Conservation (phyloP, 305 asterid genomes). For the Plantago rigida region DNA sequence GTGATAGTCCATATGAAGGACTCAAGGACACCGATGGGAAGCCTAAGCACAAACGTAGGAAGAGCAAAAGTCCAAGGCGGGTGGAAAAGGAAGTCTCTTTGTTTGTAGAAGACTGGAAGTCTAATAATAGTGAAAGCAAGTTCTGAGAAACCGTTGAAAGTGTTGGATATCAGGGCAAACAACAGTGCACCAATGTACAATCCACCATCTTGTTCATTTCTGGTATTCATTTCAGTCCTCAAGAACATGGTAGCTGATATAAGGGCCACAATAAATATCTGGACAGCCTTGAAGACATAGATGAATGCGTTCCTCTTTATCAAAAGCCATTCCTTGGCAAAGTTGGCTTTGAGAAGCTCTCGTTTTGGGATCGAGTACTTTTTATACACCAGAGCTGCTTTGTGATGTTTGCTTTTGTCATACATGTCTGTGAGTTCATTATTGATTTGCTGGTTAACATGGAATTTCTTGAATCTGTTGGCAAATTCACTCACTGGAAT, state of each 20-base stretch:
- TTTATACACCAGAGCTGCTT: slow-evolving; percentile 42
- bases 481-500: slow-evolving; percentile 34
- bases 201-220: slow-evolving; percentile 23
- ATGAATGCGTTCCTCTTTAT: slow-evolving; percentile 41
- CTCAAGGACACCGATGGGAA: slow-evolving; percentile 31
- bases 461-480: slow-evolving; percentile 21
- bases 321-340: slow-evolving; percentile 42
- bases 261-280: slow-evolving; percentile 36
- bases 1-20: slow-evolving; percentile 48
- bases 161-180: slow-evolving; percentile 19
- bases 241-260: slow-evolving; percentile 51
- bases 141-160: slow-evolving; percentile 48
- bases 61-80: slow-evolving; percentile 86
- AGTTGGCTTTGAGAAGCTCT: slow-evolving; percentile 57
- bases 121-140: slow-evolving; percentile 59
- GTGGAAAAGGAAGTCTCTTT: slow-evolving; percentile 54
- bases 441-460: slow-evolving; percentile 35
- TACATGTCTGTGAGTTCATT: slow-evolving; percentile 27
- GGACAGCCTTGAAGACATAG: slow-evolving; percentile 34
- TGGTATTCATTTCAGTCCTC: slow-evolving; percentile 36
- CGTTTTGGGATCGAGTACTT: slow-evolving; percentile 44
- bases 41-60: slow-evolving; percentile 37
- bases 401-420: slow-evolving; percentile 37
- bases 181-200: slow-evolving; percentile 59
- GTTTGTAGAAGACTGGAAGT: slow-evolving; percentile 78